phyloP scores from a whole-genome alignment of 2,329 filamentous ascomycete genomes.

The Madurella mycetomatis region DNA sequence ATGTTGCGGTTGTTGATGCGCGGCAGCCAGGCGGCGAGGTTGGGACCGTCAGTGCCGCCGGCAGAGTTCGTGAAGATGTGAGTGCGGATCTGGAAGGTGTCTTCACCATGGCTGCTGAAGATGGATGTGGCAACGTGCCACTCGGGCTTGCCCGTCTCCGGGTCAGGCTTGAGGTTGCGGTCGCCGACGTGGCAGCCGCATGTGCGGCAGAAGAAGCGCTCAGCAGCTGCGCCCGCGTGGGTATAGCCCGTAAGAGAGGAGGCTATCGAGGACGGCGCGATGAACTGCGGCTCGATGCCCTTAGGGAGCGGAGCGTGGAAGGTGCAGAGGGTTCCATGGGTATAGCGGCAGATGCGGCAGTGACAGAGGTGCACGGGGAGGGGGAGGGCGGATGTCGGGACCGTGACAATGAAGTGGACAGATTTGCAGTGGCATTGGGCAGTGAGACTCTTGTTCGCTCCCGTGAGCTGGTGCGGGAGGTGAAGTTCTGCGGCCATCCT shows the following conservation, averaged over 20 bases:
- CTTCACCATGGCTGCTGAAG: slow-evolving; percentile 34
- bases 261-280: slow-evolving; percentile 35
- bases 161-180: slow-evolving; percentile 24
- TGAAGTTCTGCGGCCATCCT: slow-evolving; percentile 18
- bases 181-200: slow-evolving; percentile 45
- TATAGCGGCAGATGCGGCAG: slow-evolving; percentile 43
- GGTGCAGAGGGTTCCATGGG: slow-evolving; percentile 38
- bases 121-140: slow-evolving; percentile 41
- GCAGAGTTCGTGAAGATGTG: slow-evolving; percentile 37
- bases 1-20: slow-evolving; percentile 30
- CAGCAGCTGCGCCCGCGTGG: slow-evolving; percentile 27
- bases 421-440: slow-evolving; percentile 45
- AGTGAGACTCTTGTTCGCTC: slow-evolving; percentile 34
- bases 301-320: slow-evolving; percentile 39
- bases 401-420: slow-evolving; percentile 39
- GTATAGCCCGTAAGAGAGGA: slow-evolving; percentile 36
- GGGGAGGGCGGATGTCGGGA: slow-evolving; percentile 37
- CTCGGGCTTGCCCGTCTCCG: slow-evolving; percentile 22
- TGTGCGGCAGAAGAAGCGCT: slow-evolving; percentile 41
- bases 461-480: slow-evolving; percentile 14
- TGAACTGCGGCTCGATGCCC: slow-evolving; percentile 35
- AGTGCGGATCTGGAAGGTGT: slow-evolving; percentile 33
- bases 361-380: slow-evolving; percentile 42
- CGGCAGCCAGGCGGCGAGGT: slow-evolving; percentile 35
- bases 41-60: slow-evolving; percentile 26